A percentile compares a stretch with the other conserved stretches of the same genome.
phyloP scores from a whole-genome alignment of 768 basidiomycete genomes.

The Pleurotus platypus region DNA sequence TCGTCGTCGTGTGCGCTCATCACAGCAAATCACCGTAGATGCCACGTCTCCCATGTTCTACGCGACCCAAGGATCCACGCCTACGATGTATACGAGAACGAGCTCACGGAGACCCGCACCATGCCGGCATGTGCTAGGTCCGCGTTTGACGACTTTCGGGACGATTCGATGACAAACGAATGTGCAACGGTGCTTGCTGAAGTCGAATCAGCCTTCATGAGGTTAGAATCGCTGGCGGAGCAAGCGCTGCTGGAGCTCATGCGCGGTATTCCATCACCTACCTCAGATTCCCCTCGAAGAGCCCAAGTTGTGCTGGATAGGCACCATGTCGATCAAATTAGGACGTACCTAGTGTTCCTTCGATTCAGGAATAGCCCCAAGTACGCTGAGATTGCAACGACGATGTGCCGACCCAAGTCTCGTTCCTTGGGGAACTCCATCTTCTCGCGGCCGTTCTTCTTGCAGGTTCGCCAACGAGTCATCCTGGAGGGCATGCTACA shows the following conservation, averaged over 20 bases:
- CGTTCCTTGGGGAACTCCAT: not conserved
- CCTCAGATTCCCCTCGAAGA: constrained; percentile 18
- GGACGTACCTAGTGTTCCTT: constrained; percentile 51
- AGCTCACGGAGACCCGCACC: constrained; percentile 41
- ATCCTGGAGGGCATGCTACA: constrained; percentile 1
- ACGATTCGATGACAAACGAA: constrained; percentile 27
- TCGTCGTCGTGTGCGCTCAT: too few relatives aligned
- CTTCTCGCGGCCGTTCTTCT: constrained; percentile 7
- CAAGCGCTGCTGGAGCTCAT: constrained; percentile 31
- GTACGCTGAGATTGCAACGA: constrained; percentile 35
- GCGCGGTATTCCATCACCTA: constrained; percentile 21
- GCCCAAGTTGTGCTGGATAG: constrained; percentile 26
- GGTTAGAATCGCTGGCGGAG: constrained; percentile 41
- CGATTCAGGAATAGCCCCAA: constrained; percentile 54
- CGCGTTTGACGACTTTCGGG: constrained; percentile 42
- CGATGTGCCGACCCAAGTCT: not conserved
- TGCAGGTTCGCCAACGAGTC: constrained; percentile 3
- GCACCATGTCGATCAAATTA: constrained; percentile 31
- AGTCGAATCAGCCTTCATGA: constrained; percentile 40
- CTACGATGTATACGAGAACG: constrained; percentile 51
- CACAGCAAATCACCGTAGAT: not conserved
- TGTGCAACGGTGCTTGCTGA: constrained; percentile 32
- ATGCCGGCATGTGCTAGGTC: constrained; percentile 24
- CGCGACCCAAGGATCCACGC: constrained; percentile 41
- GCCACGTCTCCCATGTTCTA: constrained; percentile 19